Evolutionary conservation across 2,329 filamentous ascomycete genomes (phyloP).

Genomic region (Fulvia fulva): DNA sequence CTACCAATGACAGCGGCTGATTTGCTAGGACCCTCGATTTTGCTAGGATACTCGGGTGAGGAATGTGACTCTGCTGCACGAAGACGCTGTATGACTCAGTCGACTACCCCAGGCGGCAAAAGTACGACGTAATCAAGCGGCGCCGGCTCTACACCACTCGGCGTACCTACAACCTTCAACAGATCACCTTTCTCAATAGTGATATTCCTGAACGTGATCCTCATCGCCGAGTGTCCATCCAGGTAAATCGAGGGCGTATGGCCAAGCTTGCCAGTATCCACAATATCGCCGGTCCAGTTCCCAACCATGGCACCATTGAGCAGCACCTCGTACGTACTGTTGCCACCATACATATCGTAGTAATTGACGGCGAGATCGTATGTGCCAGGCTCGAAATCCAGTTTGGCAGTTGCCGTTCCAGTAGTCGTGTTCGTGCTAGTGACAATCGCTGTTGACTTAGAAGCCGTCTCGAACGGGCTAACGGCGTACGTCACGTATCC

Average conservation of each 20-base stretch:
- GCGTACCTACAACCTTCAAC: constrained; percentile 54
- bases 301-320: constrained; percentile 54
- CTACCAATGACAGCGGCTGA: too few relatives aligned
- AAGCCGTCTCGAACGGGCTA: constrained; percentile 58
- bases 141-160: constrained; percentile 60
- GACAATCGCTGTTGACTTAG: constrained; percentile 53
- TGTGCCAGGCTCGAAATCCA: constrained; percentile 49
- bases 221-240: constrained; percentile 62
- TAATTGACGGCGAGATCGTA: constrained; percentile 66
- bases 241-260: constrained; percentile 56
- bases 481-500: constrained; percentile 56
- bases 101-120: constrained; percentile 51
- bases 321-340: constrained; percentile 52
- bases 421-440: constrained; percentile 51
- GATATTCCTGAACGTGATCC: constrained; percentile 56
- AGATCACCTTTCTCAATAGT: constrained; percentile 49
- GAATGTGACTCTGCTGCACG: too few relatives aligned
- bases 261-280: constrained; percentile 55
- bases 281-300: constrained; percentile 43
- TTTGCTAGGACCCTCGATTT: too few relatives aligned
- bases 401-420: constrained; percentile 46
- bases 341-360: constrained; percentile 59
- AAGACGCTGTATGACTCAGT: constrained; percentile 18
- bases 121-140: constrained; percentile 65
- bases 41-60: too few relatives aligned